Evolutionary conservation across 106 monocot genomes (phyloP).

Genomic region (Apostasia ramifera): DNA sequence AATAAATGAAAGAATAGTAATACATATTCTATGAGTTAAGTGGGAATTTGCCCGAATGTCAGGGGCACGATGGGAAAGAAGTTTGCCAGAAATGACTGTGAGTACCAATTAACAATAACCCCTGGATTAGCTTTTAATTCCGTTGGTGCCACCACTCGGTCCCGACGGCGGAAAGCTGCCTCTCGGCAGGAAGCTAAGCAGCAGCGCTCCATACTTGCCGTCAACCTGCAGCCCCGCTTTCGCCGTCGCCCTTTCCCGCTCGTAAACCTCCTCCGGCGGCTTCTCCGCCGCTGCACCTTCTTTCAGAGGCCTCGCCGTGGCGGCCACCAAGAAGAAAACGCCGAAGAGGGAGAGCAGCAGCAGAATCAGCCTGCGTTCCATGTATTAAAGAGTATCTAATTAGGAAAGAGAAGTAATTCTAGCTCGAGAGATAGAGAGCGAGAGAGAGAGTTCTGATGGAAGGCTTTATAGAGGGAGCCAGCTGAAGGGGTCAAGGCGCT

Average conservation of each 20-base stretch:
- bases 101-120: too few relatives aligned
- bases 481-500: not conserved
- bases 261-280: not conserved
- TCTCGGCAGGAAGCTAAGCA: slow-evolving; percentile 16
- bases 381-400: not conserved
- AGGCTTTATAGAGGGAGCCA: not conserved
- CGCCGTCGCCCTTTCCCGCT: not conserved
- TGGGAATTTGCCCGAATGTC: too few relatives aligned
- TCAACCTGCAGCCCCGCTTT: too few relatives aligned
- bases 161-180: slow-evolving; percentile 7
- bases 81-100: too few relatives aligned
- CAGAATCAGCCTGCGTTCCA: not conserved
- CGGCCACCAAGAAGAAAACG: not conserved
- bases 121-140: not conserved
- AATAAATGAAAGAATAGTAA: too few relatives aligned
- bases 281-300: not conserved
- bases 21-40: too few relatives aligned
- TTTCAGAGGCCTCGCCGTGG: slow-evolving; percentile 10
- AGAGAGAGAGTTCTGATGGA: slow-evolving; percentile 1
- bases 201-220: slow-evolving; percentile 7
- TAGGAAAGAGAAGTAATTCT: too few relatives aligned
- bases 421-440: not conserved
- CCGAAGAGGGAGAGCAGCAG: not conserved
- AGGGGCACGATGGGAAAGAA: too few relatives aligned
- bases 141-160: slow-evolving; percentile 10